Evolutionary conservation across 768 basidiomycete species (phyloP).

Genomic region (Boletus reticuloceps): DNA sequence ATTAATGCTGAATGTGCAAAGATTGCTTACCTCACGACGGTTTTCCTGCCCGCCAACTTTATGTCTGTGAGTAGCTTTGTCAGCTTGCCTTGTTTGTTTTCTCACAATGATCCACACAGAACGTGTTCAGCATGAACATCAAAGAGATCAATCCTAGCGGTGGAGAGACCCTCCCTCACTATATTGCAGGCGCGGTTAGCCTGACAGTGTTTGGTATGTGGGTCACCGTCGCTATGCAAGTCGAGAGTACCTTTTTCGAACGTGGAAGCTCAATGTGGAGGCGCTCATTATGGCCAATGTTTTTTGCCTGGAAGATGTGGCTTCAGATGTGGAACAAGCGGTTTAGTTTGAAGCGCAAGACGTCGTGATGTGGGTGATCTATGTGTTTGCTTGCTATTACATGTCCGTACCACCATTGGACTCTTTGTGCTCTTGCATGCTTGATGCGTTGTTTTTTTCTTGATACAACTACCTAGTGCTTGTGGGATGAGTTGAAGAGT

Average conservation of each 20-base stretch:
- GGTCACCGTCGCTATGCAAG: constrained; percentile 53
- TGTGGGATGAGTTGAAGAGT: no score
- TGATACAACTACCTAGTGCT: no score
- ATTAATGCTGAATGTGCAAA: background rate
- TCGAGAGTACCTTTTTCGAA: constrained; percentile 23
- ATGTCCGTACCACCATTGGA: no score
- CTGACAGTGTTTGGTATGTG: constrained; percentile 53
- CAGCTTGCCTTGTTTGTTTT: background rate
- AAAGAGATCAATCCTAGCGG: constrained; percentile 34
- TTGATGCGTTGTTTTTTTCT: no score
- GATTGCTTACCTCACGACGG: constrained; percentile 54
- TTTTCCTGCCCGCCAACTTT: constrained; percentile 58
- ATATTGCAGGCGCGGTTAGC: constrained; percentile 39
- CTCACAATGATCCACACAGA: constrained; percentile 31
- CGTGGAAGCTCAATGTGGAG: constrained; percentile 10
- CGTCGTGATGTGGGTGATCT: constrained; percentile 1
- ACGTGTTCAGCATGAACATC: constrained; percentile 58
- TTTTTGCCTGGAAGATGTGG: background rate
- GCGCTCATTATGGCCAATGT: constrained; percentile 23
- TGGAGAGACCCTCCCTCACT: constrained; percentile 36
- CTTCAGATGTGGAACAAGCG: background rate
- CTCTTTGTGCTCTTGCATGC: no score
- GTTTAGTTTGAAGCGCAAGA: constrained; percentile 1
- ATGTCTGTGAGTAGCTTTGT: constrained; percentile 23
- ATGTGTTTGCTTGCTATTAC: background rate